Evolutionary conservation across 2,329 filamentous ascomycete genomes (phyloP), one percentile per base, ranked within the genome.

Genomic region (Xylariaceae sp.): DNA sequence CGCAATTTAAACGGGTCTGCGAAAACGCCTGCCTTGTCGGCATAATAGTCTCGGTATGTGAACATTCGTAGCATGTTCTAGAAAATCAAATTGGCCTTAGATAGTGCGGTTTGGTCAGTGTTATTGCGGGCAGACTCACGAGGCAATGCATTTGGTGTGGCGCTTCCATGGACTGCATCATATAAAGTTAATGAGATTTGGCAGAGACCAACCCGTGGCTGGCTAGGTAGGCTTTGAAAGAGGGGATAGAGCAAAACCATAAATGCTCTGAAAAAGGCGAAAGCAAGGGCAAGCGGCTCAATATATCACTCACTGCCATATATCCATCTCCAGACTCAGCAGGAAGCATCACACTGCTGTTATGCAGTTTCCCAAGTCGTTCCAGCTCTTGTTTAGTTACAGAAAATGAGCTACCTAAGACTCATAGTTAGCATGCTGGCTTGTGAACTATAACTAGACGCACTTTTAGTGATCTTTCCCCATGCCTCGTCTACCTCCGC

Each of bases 111-210:
- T 12, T 7, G 34, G 31, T 31, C 46, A 43, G 16, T 52, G 24
- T 41, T 33, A 43, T 21, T 34, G 34, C 31, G 49, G 28, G 24
- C 33, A 37, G n/a, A 56, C 36, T n/a, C 51, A 54, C 24, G 17
- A 48, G n/a, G 29, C 53, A 51, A 28, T 54, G 49, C 6, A 57
- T 51, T 26, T 61, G 45, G 29, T 58, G 54, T 16, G 49, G 23
- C 14, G 40, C 50, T 29, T 47, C 21, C n/a, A 54, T 37, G 12
- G 44, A 48, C 23, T 19, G 2, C 26, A 17, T 7, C 8, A 14
- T 9, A 6, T 26, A 11, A 9, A 1, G 21, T 37, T 19, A n/a
- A n/a, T n/a, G n/a, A n/a, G n/a, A n/a, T n/a, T n/a, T n/a, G n/a
- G n/a, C n/a, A n/a, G n/a, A n/a, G n/a, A n/a, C n/a, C n/a, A n/a